Percentiles rank a stretch among this genome's conserved stretches.
These are phyloP conservation scores for Diplodia seriata DNA, from an alignment of 2,329 filamentous ascomycete genomes.

Conservation along the genomic window DNA sequence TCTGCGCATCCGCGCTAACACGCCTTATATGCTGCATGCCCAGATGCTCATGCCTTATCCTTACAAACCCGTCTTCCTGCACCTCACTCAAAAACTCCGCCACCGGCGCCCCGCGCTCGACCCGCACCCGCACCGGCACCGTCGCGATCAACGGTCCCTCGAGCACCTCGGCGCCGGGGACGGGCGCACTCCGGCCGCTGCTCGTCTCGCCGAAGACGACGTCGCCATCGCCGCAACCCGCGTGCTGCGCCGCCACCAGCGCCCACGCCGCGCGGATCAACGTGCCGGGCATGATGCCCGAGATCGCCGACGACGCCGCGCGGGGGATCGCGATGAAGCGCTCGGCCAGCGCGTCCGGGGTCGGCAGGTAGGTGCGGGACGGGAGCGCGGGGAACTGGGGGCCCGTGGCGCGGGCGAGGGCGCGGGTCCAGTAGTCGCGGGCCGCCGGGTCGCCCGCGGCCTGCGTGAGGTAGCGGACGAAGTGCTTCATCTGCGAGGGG, in stretches of 20 bases:
- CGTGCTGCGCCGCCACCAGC: conserved; percentile 61
- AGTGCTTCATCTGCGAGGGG: conserved; percentile 61
- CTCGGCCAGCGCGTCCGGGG: conserved; percentile 52
- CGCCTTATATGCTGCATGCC: conserved; percentile 66
- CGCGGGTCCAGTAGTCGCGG: conserved; percentile 72
- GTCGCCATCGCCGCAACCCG: conserved; percentile 70
- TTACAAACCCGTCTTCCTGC: conserved; percentile 62
- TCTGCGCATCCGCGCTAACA: conserved; percentile 54
- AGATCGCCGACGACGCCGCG: conserved; percentile 50
- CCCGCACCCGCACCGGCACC: conserved; percentile 71
- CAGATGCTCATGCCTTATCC: conserved; percentile 70
- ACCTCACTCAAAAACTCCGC: conserved; percentile 63
- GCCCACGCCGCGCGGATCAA: conserved; percentile 80
- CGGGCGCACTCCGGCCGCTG: conserved; percentile 76
- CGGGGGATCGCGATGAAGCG: neutral
- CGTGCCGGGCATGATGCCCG: conserved; percentile 59
- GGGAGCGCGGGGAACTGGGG: conserved; percentile 63
- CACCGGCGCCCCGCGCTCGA: conserved; percentile 50
- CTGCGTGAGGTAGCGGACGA: conserved; percentile 59
- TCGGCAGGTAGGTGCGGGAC: conserved; percentile 56
- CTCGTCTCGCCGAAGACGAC: conserved; percentile 79
- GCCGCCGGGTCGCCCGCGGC: conserved; percentile 51
- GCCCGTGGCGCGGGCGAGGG: conserved; percentile 64
- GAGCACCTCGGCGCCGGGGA: conserved; percentile 73
- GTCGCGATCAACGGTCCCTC: conserved; percentile 82